phyloP scores from a whole-genome alignment of 2,329 filamentous ascomycete species.

The Apiospora koreana region DNA sequence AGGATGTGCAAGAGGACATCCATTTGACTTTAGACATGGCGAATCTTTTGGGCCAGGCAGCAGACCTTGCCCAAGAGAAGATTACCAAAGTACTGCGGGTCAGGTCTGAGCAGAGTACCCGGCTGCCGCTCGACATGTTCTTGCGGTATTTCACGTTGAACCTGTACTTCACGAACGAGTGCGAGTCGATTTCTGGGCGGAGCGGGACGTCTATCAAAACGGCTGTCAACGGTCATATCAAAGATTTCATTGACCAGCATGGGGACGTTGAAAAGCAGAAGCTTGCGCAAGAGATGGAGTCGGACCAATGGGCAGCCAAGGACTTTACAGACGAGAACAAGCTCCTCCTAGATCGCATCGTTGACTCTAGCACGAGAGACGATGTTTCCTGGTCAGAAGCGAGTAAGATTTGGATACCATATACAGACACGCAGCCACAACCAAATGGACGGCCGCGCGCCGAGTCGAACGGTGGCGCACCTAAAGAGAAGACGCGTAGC shows the following conservation, averaged over 20 bases:
- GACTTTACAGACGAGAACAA: conserved; percentile 69
- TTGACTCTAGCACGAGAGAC: conserved; percentile 72
- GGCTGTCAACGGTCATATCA: conserved; percentile 80
- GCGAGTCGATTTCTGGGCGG: conserved; percentile 79
- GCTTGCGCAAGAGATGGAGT: conserved; percentile 75
- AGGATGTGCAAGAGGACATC: conserved; percentile 68
- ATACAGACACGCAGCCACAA: conserved; percentile 38
- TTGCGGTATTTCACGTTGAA: conserved; percentile 82
- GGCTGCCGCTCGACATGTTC: conserved; percentile 69
- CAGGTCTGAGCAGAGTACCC: conserved; percentile 70
- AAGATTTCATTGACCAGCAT: conserved; percentile 73
- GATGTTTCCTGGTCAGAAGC: conserved; percentile 65
- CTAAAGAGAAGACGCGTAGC: conserved; percentile 66
- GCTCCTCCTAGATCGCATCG: conserved; percentile 61
- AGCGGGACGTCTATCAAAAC: conserved; percentile 76
- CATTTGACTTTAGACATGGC: conserved; percentile 76
- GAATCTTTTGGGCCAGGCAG: conserved; percentile 75
- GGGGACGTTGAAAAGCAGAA: conserved; percentile 73
- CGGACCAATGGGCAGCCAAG: conserved; percentile 76
- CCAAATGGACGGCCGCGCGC: conserved; percentile 34
- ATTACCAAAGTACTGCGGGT: conserved; percentile 76
- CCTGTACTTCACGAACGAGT: conserved; percentile 81
- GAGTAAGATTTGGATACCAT: conserved; percentile 58
- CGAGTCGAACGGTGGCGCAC: conserved; percentile 46
- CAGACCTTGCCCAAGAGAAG: conserved; percentile 79